Conservation (phyloP, 2,329 filamentous ascomycete species). For the Trichoderma asperellum region DNA sequence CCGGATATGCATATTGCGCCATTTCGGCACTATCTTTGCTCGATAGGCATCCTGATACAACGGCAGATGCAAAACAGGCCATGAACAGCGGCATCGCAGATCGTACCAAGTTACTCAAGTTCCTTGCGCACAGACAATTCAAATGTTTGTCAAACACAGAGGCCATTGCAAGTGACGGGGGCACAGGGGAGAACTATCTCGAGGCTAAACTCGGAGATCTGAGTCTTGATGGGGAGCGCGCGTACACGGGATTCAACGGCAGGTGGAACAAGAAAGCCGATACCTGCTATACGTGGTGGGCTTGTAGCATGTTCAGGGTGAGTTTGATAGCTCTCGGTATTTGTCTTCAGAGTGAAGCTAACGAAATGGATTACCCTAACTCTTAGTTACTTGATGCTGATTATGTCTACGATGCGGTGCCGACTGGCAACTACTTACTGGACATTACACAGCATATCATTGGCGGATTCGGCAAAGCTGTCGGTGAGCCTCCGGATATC, state of each 20-base stretch:
- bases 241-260: slow-evolving; percentile 81
- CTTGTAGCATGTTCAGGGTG: slow-evolving; percentile 64
- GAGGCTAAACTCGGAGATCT: slow-evolving; percentile 44
- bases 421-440: slow-evolving; percentile 77
- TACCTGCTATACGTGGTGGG: slow-evolving; percentile 97
- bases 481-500: slow-evolving; percentile 72
- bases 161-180: slow-evolving; percentile 40
- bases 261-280: slow-evolving; percentile 89
- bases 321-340: slow-evolving; percentile 24
- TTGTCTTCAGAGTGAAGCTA: slow-evolving; percentile 40
- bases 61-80: slow-evolving; percentile 32
- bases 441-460: slow-evolving; percentile 85
- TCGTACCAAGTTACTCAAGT: slow-evolving; percentile 47
- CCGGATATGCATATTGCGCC: slow-evolving; percentile 89
- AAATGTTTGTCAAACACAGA: slow-evolving; percentile 57
- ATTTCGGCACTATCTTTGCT: slow-evolving; percentile 77
- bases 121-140: slow-evolving; percentile 69
- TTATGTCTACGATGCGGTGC: slow-evolving; percentile 59
- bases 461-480: slow-evolving; percentile 77
- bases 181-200: slow-evolving; percentile 44
- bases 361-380: not conserved
- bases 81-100: slow-evolving; percentile 44
- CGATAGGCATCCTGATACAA: slow-evolving; percentile 55
- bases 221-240: slow-evolving; percentile 39
- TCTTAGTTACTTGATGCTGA: slow-evolving; percentile 60